Evolutionary conservation across 2,329 filamentous ascomycete genomes (phyloP).

Genomic region (Colletotrichum sp.): DNA sequence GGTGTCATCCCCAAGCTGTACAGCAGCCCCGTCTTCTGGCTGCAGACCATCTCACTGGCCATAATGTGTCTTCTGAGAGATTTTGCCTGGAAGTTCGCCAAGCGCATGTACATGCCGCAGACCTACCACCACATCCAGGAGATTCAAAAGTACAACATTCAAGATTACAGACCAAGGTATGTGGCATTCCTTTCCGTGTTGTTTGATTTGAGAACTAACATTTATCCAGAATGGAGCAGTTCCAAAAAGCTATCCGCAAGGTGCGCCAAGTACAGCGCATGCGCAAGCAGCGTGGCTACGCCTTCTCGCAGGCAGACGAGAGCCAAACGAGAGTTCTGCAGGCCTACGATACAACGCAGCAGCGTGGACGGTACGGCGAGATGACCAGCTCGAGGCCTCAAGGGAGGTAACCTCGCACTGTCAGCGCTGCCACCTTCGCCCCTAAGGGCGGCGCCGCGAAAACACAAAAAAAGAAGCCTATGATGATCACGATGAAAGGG

Average conservation of each 20-base stretch:
- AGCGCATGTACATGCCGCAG: conserved; percentile 96
- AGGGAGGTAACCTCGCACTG: not conserved
- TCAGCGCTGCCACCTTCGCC: not conserved
- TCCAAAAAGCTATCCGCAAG: conserved; percentile 99
- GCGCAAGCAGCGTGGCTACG: conserved; percentile 98
- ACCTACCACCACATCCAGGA: conserved; percentile 98
- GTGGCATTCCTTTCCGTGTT: conserved; percentile 29
- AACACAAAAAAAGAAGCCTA: not conserved
- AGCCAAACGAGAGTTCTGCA: conserved; percentile 93
- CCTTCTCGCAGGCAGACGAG: conserved; percentile 97
- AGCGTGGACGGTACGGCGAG: conserved; percentile 92
- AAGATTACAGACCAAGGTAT: conserved; percentile 95
- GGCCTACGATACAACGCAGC: conserved; percentile 95
- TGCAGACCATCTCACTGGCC: conserved; percentile 83
- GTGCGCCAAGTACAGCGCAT: conserved; percentile 98
- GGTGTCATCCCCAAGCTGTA: conserved; percentile 85
- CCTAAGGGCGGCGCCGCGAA: not conserved
- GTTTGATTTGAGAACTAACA: conserved; percentile 12
- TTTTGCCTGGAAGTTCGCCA: conserved; percentile 95
- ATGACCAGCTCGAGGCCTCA: conserved; percentile 68
- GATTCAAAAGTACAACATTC: conserved; percentile 99
- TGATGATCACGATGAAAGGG: conserved; percentile 21
- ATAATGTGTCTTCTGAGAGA: conserved; percentile 85
- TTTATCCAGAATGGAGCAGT: conserved; percentile 89
- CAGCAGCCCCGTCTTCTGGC: conserved; percentile 85